phyloP scores from a whole-genome alignment of 2,329 filamentous ascomycete species.

The Phyllosticta citriasiana region DNA sequence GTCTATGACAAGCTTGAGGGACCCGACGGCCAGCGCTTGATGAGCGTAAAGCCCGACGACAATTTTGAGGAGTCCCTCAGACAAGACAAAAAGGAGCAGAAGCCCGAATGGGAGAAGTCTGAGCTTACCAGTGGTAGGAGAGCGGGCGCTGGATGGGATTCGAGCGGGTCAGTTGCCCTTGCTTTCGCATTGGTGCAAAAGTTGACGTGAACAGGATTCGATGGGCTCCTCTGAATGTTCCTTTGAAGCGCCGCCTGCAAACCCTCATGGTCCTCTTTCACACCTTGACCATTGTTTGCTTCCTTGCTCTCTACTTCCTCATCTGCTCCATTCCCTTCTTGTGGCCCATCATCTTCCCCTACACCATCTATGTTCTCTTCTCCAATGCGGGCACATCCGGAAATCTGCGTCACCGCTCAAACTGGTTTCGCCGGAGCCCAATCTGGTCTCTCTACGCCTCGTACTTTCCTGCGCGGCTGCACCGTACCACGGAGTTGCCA shows the following conservation, averaged over 20 bases:
- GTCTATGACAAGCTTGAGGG: conserved; percentile 36
- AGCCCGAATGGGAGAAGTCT: conserved; percentile 19
- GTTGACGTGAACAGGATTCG: conserved; percentile 47
- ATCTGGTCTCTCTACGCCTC: conserved; percentile 84
- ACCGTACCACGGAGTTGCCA: conserved; percentile 71
- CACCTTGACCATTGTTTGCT: conserved; percentile 37
- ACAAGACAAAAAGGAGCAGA: conserved; percentile 22
- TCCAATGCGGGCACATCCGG: conserved; percentile 71
- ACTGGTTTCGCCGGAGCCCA: conserved; percentile 60
- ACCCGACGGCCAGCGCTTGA: conserved; percentile 36
- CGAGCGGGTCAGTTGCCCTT: conserved; percentile 30
- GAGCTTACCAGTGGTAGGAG: conserved; percentile 42
- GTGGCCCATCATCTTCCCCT: conserved; percentile 71
- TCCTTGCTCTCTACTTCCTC: conserved; percentile 75
- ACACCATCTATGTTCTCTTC: conserved; percentile 73
- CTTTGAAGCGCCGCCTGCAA: conserved; percentile 41
- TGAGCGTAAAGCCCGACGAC: conserved; percentile 32
- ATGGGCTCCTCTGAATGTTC: conserved; percentile 75
- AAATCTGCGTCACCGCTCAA: conserved; percentile 61
- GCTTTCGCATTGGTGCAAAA: neutral
- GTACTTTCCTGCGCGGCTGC: conserved; percentile 83
- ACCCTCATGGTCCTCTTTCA: conserved; percentile 40
- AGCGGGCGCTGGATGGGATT: conserved; percentile 45
- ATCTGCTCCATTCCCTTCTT: conserved; percentile 82
- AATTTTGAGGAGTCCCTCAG: conserved; percentile 27